phyloP scores from a whole-genome alignment of 1,139 yeast species.

The Pichia sp. region DNA sequence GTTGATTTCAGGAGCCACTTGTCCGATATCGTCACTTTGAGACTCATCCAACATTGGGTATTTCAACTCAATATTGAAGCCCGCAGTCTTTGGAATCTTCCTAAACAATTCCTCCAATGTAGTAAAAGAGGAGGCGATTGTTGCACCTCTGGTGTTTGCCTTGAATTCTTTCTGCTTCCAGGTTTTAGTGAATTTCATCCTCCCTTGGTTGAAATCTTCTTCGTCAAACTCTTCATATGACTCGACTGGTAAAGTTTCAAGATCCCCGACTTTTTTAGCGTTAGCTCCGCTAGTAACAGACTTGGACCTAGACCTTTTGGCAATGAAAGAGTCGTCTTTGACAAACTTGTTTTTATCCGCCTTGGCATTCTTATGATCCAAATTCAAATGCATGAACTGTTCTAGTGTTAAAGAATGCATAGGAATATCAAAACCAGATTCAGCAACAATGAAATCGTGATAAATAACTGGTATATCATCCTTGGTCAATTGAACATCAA shows the following conservation, averaged over 20 bases:
- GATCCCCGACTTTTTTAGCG: not conserved
- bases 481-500: constrained; percentile 95
- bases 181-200: constrained; percentile 84
- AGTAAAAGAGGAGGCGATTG: constrained; percentile 89
- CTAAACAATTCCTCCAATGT: constrained; percentile 80
- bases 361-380: constrained; percentile 25
- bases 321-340: constrained; percentile 32
- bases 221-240: constrained; percentile 5
- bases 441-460: constrained; percentile 93
- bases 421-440: constrained; percentile 93
- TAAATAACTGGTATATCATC: constrained; percentile 90
- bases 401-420: constrained; percentile 91
- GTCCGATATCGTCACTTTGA: constrained; percentile 82
- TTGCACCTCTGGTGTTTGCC: constrained; percentile 85
- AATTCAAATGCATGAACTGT: constrained; percentile 71
- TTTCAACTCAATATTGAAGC: constrained; percentile 91
- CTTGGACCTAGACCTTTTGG: constrained; percentile 24
- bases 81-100: constrained; percentile 77
- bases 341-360: constrained; percentile 23
- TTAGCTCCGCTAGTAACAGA: constrained; percentile 20
- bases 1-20: constrained; percentile 78
- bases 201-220: constrained; percentile 42
- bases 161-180: constrained; percentile 84
- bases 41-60: constrained; percentile 97
- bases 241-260: not conserved